Base-by-base conservation (phyloP, 1,284 basidiomycete species). In the Earliella scabrosa region DNA sequence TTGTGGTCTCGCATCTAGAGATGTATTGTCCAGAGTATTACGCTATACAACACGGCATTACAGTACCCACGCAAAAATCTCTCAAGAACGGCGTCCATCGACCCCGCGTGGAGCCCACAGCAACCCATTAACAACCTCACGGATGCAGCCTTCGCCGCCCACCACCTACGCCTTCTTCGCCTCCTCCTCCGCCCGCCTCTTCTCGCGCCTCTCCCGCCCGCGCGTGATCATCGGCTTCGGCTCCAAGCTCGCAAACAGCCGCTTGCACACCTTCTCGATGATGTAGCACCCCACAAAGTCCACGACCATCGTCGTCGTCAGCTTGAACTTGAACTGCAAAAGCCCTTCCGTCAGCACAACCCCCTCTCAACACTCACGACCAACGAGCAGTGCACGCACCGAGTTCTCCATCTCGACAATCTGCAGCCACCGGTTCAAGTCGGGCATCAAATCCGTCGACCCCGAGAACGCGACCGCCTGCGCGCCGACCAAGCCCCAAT, bases 391-490 rank as follows among this genome's bases (percentile, higher is more conserved):
- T 14, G 14, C 23, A 77, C 90, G 66, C 68, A 97, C 94, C 38
- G 75, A 68, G 29, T 72, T 69, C 43, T 86, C 76, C 95, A 99
- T 97, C 73, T 93, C 93, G 24, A 98, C 95, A 36, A 99, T 89
- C 75, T 99, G 97, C 40, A 99, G 80, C 97, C 97, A 99, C 34
- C 91, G 79, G 73, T 97, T 99, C 61, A 98, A 71, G 74, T 99
- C 97, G 1, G 97, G 97, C 69, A 98, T 78, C 64, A 98, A 89
- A 72, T 99, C 95, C 1, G 90, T 93, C 7, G 95, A 85, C 31
- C 95, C 95, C n/a, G 84, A 91, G 75, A 97, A 93, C 8, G 96
- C 96, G 11, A 98, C 95, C 3, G 85, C 82, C 54, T 87, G 87
- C 21, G 92, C 95, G 20, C 90, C 92, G 40, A 97, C 77, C 11